Percentiles rank a stretch among this genome's conserved stretches.
These are phyloP conservation scores for Sporothrix sp. DNA, from an alignment of 2,329 filamentous ascomycete species.

Conservation along the genomic window DNA sequence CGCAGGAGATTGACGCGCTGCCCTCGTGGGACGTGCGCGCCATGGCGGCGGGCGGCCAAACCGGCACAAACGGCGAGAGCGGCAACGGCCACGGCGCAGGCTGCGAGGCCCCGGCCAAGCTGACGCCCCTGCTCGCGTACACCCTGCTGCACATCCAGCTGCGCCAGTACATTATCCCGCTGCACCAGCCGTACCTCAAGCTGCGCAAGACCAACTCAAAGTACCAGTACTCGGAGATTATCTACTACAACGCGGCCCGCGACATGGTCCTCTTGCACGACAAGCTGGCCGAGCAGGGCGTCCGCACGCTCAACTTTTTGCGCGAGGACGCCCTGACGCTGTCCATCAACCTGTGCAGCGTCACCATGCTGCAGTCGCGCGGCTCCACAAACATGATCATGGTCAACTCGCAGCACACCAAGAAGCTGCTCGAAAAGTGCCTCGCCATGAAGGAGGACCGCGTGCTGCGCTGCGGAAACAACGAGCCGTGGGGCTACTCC, in stretches of 20 bases:
- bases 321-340: slow-evolving; percentile 51
- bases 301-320: slow-evolving; percentile 50
- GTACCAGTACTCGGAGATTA: slow-evolving; percentile 53
- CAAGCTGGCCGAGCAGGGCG: slow-evolving; percentile 48
- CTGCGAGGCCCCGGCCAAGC: slow-evolving; percentile 30
- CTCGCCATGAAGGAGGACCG: slow-evolving; percentile 52
- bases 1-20: slow-evolving; percentile 49
- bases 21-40: slow-evolving; percentile 43
- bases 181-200: slow-evolving; percentile 52
- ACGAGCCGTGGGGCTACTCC: slow-evolving; percentile 54
- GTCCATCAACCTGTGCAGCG: slow-evolving; percentile 51
- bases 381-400: slow-evolving; percentile 52
- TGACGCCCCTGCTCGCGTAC: slow-evolving; percentile 47
- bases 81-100: slow-evolving; percentile 30
- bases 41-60: neutral
- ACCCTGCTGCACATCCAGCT: slow-evolving; percentile 52
- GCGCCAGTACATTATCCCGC: slow-evolving; percentile 50
- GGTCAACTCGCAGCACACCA: slow-evolving; percentile 50
- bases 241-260: slow-evolving; percentile 53
- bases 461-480: slow-evolving; percentile 51
- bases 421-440: slow-evolving; percentile 52
- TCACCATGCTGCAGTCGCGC: slow-evolving; percentile 50
- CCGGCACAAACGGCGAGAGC: slow-evolving; percentile 25
- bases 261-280: slow-evolving; percentile 54
- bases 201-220: slow-evolving; percentile 50